Base-by-base conservation (phyloP, 148 eudicot species). In the Nyssa sinensis region DNA sequence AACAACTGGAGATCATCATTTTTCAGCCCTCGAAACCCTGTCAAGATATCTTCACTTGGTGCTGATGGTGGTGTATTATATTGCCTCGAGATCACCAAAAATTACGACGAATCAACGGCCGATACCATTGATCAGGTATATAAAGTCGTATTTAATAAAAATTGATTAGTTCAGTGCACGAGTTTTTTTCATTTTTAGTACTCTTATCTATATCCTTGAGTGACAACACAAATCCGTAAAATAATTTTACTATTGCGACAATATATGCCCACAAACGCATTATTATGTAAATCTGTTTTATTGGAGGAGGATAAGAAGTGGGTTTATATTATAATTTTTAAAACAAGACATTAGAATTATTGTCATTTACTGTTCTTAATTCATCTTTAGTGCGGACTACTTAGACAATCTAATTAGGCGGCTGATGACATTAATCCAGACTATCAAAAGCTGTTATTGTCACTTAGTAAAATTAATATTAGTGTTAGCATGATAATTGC, bases 1-100 rank as follows among this genome's bases (percentile, higher is more conserved):
- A 94, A 92, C 72, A 94, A 94, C 61, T 92, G 98, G 97, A 88
- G 97, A 7, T 94, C 98, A 1, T 94, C 97, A 5, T 92, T 92
- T 60, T 94, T 92, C 65, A 88, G 96, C 0, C 93, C 98, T 2
- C 78, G 78, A 0, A 90, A 94, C 78, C 96, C 97, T 10, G 86
- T 94, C 61, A 94, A 90, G 73, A 87, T 94, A 11, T 92, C 98
- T 3, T 88, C 98, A 6, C 74, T 89, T 13, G 84, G 78, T 33
- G 82, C 84, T 7, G 82, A 82, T 23, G 91, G 89, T 3, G 97
- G 96, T 17, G 92, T 90, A 33, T 78, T 92, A 23, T 94, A 94
- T 63, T 94, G 98, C 84, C 73, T 92, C 66, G 98, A 94, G 70
- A 81, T 94, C 51, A 81, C 97, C 81, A 94, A 90, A 78, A 90